Percentiles rank a stretch among this genome's conserved stretches.
These are phyloP conservation scores for Pascua sp. DNA, from an alignment of 1,284 basidiomycete species.

Conservation along the genomic window DNA sequence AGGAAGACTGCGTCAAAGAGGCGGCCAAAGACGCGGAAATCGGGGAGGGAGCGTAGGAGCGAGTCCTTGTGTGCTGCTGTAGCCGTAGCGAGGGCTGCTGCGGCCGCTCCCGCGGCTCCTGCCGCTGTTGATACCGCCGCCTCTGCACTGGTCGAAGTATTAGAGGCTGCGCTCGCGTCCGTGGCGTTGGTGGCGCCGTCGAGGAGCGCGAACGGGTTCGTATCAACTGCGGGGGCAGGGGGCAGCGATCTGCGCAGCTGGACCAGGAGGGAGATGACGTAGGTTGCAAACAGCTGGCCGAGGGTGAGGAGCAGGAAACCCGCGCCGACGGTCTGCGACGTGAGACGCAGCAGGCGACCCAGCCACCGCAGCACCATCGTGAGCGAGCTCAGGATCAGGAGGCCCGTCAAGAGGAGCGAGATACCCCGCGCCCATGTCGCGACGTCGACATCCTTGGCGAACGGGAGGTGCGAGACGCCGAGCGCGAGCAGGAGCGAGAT, in stretches of 20 bases:
- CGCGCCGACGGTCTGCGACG: constrained; percentile 46
- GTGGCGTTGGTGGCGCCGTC: background rate
- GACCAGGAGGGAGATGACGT: constrained; percentile 48
- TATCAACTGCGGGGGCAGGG: constrained; percentile 11
- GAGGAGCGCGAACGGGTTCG: background rate
- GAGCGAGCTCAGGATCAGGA: constrained; percentile 43
- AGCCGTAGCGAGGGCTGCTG: background rate
- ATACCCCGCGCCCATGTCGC: constrained; percentile 43
- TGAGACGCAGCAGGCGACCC: constrained; percentile 42
- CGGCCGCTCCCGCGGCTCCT: background rate
- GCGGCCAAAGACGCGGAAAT: constrained; percentile 48
- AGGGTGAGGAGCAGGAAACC: constrained; percentile 46
- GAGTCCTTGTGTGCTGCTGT: constrained; percentile 21
- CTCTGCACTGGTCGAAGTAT: background rate
- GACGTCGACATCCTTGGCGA: constrained; percentile 41
- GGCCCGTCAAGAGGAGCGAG: constrained; percentile 45
- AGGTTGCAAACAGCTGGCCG: constrained; percentile 47
- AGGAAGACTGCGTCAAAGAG: constrained; percentile 49
- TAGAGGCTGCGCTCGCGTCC: background rate
- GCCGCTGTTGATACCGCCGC: background rate
- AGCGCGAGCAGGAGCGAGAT: constrained; percentile 48
- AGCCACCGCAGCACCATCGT: constrained; percentile 47
- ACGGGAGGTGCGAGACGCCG: constrained; percentile 40
- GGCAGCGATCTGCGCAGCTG: constrained; percentile 47
- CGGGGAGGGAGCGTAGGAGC: constrained; percentile 43